Evolutionary conservation across 257 asterid genomes (phyloP).

Genomic region (Nicotiana paniculata): DNA sequence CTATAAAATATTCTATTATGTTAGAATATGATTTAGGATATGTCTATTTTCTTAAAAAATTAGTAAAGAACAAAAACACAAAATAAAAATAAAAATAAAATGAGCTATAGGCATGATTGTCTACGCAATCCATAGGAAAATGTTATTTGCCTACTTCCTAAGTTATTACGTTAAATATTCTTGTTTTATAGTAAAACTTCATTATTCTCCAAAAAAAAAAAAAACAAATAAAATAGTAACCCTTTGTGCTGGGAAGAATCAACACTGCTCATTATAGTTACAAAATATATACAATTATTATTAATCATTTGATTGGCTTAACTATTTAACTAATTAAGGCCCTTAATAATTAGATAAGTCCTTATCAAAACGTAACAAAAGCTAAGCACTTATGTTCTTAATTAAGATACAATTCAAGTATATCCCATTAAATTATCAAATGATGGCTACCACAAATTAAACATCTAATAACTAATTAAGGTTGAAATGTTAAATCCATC

Average conservation of each 20-base stretch:
- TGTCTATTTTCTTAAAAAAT: neutral
- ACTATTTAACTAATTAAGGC: neutral
- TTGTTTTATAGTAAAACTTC: neutral
- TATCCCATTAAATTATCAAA: neutral
- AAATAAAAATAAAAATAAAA: neutral
- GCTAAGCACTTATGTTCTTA: neutral
- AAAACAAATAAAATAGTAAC: neutral
- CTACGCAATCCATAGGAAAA: neutral
- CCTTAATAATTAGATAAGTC: neutral
- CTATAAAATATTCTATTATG: neutral
- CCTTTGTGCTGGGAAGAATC: neutral
- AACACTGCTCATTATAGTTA: neutral
- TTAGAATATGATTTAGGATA: neutral
- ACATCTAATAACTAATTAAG: neutral
- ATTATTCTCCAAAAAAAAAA: neutral
- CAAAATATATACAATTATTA: too few relatives aligned
- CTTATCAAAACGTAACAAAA: neutral
- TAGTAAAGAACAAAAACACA: neutral
- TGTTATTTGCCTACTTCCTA: conserved; percentile 2
- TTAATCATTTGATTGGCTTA: too few relatives aligned
- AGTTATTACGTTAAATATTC: neutral
- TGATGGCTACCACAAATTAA: neutral
- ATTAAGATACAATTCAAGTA: too few relatives aligned
- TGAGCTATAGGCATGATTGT: neutral
- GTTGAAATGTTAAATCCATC: neutral